Evolutionary conservation across 1,284 basidiomycete genomes (phyloP).

Genomic region (Coriolopsis trogii): DNA sequence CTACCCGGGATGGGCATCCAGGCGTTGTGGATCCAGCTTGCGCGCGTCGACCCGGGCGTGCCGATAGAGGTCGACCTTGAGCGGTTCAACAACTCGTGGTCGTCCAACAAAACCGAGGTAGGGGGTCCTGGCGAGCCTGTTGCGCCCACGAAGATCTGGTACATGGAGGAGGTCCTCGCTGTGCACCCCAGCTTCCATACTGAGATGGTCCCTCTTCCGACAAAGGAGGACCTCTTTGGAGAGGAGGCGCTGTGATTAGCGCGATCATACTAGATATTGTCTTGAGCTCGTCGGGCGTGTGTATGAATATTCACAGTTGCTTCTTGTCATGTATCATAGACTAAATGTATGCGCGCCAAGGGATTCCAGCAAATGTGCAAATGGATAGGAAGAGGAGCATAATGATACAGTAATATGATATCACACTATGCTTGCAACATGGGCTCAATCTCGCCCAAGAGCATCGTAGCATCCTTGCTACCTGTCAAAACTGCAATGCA

Average conservation of each 20-base stretch:
- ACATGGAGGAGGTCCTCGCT: constrained; percentile 32
- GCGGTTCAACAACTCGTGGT: constrained; percentile 4
- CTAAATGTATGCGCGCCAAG: no score
- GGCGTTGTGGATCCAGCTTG: constrained; percentile 66
- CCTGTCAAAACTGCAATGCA: constrained; percentile 69
- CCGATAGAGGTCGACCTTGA: constrained; percentile 17
- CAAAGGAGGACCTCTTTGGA: constrained; percentile 19
- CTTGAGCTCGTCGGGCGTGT: not conserved
- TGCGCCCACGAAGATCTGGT: constrained; percentile 34
- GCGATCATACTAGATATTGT: no score
- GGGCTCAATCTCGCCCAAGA: constrained; percentile 86
- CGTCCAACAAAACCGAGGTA: constrained; percentile 6
- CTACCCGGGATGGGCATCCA: constrained; percentile 54
- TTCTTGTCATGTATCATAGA: not conserved
- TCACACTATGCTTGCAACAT: no score
- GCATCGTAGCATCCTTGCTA: constrained; percentile 88
- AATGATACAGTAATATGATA: constrained; percentile 27
- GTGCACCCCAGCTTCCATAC: constrained; percentile 34
- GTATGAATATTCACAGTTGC: not conserved
- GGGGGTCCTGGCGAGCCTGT: constrained; percentile 29
- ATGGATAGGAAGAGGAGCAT: no score
- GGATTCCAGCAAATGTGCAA: no score
- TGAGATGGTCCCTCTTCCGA: constrained; percentile 27
- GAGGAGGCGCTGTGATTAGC: not conserved
- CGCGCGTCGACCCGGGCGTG: constrained; percentile 34